phyloP scores from a whole-genome alignment of 2,329 filamentous ascomycete species.

The Rasamsonia emersonii region DNA sequence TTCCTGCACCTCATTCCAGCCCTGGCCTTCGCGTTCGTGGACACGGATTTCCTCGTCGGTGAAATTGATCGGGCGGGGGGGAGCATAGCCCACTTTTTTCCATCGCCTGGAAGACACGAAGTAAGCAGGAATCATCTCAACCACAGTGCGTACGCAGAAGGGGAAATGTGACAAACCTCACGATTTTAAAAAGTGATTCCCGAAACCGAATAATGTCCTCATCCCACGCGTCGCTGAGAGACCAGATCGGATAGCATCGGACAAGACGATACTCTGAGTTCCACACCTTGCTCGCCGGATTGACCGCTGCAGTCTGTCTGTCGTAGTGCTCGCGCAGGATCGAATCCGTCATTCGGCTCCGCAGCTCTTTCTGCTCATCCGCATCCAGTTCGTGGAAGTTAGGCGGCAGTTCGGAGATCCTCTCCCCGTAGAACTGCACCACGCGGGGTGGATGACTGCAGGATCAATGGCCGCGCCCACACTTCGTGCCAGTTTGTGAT shows the following conservation, averaged over 20 bases:
- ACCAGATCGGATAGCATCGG: slow-evolving; percentile 17
- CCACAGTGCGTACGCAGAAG: no score
- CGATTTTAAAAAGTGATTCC: slow-evolving; percentile 10
- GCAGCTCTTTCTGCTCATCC: slow-evolving; percentile 1
- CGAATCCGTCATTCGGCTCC: slow-evolving; percentile 2
- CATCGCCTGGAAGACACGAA: no score
- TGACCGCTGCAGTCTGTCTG: slow-evolving; percentile 17
- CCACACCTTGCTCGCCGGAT: slow-evolving; percentile 16
- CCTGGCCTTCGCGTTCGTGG: slow-evolving; percentile 3
- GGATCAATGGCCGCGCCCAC: slow-evolving; percentile 20
- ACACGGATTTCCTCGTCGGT: slow-evolving; percentile 3
- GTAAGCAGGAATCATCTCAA: no score
- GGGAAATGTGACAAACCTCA: no score
- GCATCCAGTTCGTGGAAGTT: slow-evolving; percentile 11
- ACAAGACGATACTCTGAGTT: slow-evolving; percentile 14
- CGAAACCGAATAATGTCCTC: slow-evolving; percentile 22
- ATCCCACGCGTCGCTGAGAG: slow-evolving; percentile 22
- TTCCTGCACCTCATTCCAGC: slow-evolving; percentile 7
- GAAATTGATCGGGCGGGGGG: slow-evolving; percentile 1
- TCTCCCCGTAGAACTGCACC: slow-evolving; percentile 16
- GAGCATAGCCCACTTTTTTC: neutral
- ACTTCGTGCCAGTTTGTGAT: slow-evolving; percentile 36
- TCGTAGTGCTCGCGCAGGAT: slow-evolving; percentile 18
- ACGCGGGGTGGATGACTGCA: slow-evolving; percentile 13
- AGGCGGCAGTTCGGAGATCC: slow-evolving; percentile 14